A percentile compares a stretch with the other conserved stretches of the same genome.
phyloP scores from a whole-genome alignment of 2,329 filamentous ascomycete genomes.

The Arthrinium puccinioides region DNA sequence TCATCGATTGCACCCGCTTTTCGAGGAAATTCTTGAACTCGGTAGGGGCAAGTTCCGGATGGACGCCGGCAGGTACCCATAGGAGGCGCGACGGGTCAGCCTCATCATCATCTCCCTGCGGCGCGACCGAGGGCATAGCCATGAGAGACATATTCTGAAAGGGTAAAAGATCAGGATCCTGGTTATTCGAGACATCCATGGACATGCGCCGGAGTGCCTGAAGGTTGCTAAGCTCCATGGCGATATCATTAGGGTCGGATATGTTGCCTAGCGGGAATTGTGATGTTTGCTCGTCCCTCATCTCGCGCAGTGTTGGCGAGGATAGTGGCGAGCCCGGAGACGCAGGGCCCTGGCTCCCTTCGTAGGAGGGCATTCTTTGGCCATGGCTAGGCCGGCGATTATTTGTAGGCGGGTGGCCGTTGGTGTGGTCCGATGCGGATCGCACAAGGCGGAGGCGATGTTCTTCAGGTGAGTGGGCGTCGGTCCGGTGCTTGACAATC shows the following conservation, averaged over 20 bases:
- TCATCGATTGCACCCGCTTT: conserved; percentile 83
- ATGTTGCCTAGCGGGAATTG: conserved; percentile 85
- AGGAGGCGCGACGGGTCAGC: conserved; percentile 83
- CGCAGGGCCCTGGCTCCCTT: conserved; percentile 23
- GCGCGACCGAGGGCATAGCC: conserved; percentile 63
- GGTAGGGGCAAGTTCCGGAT: conserved; percentile 88
- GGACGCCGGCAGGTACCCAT: conserved; percentile 91
- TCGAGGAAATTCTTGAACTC: conserved; percentile 97
- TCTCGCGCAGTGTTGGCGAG: conserved; percentile 43
- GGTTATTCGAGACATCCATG: conserved; percentile 77
- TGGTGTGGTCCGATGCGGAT: conserved; percentile 37
- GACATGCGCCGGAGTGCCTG: conserved; percentile 88
- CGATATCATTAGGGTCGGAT: conserved; percentile 80
- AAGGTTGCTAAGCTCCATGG: conserved; percentile 85
- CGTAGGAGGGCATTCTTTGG: no score
- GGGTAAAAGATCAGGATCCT: conserved; percentile 68
- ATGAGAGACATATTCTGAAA: conserved; percentile 58
- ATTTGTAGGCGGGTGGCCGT: not conserved
- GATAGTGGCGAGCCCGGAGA: conserved; percentile 21
- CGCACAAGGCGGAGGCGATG: conserved; percentile 34
- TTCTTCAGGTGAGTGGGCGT: conserved; percentile 27
- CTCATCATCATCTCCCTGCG: conserved; percentile 69
- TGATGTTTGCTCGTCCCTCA: conserved; percentile 52
- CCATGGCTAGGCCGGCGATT: no score
- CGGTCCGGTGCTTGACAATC: conserved; percentile 27